Evolutionary conservation across 768 basidiomycete species (phyloP), one percentile per base, ranked within the genome.

Genomic region (Tricholoma sp.): DNA sequence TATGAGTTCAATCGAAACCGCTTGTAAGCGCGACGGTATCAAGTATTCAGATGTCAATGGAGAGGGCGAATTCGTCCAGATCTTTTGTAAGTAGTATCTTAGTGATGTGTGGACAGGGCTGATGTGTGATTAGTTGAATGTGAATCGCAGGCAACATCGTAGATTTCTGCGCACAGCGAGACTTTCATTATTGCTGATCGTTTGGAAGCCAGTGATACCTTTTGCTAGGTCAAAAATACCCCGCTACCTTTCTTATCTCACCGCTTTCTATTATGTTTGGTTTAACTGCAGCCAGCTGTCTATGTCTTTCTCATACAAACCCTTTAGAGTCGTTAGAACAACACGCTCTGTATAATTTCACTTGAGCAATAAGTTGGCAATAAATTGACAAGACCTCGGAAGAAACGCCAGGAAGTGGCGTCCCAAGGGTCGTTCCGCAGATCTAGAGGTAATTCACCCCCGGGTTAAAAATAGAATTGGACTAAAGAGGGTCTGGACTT

Each of bases 31-130:
- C 20, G 53, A 57, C n/a, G 58, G 58, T 11, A 48, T 63, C 36
- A 18, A 52, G n/a, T 50, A n/a, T 49, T 7, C 28, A 17, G 48
- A 53, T 24, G 44, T 56, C 17, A 51, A 55, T 6, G 62, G 33
- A 11, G 52, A 32, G 18, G 36, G 50, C 3, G 60, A 33, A n/a
- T 63, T 59, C 44, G 53, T 63, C 12, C 55, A 61, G 50, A 44
- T 63, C 18, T 45, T 41, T 47, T 59, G 62, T 63, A 52, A 61
- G 62, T 57, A 1, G 2, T n/a, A 15, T 31, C 12, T 10, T 4
- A 54, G 45, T 17, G 2, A 18, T 18, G 15, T 52, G 24, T 8
- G 3, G 39, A 45, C 32, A 7, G 5, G 34, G 1, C 24, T 45
- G 10, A 41, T 39, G 31, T 17, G 8, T 28, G 17, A 18, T 3